Conservation (phyloP, 1,284 basidiomycete genomes). For the Puccinia triticina region DNA sequence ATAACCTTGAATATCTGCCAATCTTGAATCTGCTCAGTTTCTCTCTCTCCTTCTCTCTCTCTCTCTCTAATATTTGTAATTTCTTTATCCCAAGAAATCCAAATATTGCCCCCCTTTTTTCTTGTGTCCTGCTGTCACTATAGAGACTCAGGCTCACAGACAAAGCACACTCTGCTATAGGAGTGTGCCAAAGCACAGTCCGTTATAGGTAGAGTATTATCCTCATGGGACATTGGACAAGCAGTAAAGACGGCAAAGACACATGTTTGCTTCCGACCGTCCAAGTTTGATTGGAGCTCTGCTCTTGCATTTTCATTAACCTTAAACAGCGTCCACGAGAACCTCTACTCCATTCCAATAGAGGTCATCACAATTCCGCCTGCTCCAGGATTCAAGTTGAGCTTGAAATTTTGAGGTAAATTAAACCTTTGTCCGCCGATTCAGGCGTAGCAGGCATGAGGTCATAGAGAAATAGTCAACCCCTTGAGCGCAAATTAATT, state of each 20-base stretch:
- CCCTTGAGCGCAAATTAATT: no score
- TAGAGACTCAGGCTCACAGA: no score
- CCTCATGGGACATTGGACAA: conserved; percentile 11
- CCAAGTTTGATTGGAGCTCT: neutral
- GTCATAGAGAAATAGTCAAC: neutral
- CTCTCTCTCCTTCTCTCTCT: no score
- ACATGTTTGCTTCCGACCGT: neutral
- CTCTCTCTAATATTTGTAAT: no score
- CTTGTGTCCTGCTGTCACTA: no score
- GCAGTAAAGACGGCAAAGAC: neutral
- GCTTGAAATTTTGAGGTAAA: neutral
- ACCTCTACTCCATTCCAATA: neutral
- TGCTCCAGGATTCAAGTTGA: neutral
- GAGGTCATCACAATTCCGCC: neutral
- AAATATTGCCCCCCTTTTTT: no score
- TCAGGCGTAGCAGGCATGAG: neutral
- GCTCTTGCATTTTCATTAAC: neutral
- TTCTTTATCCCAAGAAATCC: no score
- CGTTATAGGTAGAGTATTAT: neutral
- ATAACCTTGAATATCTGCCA: no score
- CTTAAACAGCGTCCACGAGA: neutral
- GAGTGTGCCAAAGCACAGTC: neutral
- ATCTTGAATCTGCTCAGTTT: no score
- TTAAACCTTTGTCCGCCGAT: neutral
- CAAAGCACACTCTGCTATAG: no score